phyloP scores from a whole-genome alignment of 2,329 filamentous ascomycete genomes.

The Aspergillus caelatus region DNA sequence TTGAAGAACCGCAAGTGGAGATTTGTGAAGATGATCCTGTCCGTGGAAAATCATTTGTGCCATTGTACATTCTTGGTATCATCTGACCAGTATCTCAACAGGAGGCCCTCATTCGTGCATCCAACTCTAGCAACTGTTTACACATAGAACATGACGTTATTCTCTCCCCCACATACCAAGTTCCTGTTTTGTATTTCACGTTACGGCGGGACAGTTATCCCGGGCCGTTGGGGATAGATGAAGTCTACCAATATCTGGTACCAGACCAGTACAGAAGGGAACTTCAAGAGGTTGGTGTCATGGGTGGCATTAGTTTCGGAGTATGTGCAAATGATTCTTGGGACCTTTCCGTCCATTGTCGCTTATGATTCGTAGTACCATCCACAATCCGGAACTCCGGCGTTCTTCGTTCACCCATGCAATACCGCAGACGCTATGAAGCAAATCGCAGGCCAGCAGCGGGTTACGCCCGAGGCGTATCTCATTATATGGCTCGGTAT shows the following conservation, averaged over 20 bases:
- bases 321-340: conserved; percentile 56
- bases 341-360: conserved; percentile 28
- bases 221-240: conserved; percentile 64
- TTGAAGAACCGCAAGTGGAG: conserved; percentile 25
- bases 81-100: conserved; percentile 37
- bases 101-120: conserved; percentile 45
- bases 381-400: conserved; percentile 74
- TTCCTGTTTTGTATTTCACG: conserved; percentile 76
- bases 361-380: conserved; percentile 67
- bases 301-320: conserved; percentile 75
- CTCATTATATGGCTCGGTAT: conserved; percentile 88
- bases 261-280: conserved; percentile 65
- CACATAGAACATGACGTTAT: conserved; percentile 72
- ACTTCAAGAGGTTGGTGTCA: conserved; percentile 63
- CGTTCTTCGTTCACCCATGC: conserved; percentile 93
- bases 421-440: conserved; percentile 80
- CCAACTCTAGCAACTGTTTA: conserved; percentile 42
- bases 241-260: conserved; percentile 71
- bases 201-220: conserved; percentile 61
- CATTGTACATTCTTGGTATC: conserved; percentile 13
- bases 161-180: conserved; percentile 72
- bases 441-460: conserved; percentile 53
- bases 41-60: conserved; percentile 19
- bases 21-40: conserved; percentile 34
- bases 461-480: conserved; percentile 64